phyloP scores from a whole-genome alignment of 2,329 filamentous ascomycete genomes.

The Boeremia exigua region DNA sequence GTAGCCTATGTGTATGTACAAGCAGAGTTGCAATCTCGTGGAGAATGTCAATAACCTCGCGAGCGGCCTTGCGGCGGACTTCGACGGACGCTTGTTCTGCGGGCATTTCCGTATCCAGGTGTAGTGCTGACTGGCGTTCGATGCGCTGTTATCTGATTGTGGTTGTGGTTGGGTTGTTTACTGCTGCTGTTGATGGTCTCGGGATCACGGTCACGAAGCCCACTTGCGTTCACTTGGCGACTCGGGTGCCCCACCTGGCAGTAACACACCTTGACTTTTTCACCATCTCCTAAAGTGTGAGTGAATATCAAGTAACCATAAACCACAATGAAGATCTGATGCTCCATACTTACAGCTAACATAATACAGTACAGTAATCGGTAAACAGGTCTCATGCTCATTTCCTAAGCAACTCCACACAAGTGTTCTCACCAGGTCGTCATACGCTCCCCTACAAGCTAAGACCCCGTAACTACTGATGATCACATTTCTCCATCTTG shows the following conservation, averaged over 20 bases:
- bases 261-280: not conserved
- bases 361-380: not conserved
- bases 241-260: not conserved
- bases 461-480: too few relatives aligned
- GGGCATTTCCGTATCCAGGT: conserved; percentile 17
- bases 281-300: conserved; percentile 1
- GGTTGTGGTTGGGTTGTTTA: not conserved
- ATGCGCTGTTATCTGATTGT: not conserved
- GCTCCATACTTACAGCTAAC: not conserved
- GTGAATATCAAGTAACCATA: not conserved
- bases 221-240: conserved; percentile 17
- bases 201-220: not conserved
- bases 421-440: too few relatives aligned
- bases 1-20: conserved; percentile 58
- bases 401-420: not conserved
- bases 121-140: not conserved
- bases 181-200: conserved; percentile 1
- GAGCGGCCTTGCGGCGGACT: conserved; percentile 74
- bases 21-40: conserved; percentile 88
- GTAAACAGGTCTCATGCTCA: conserved; percentile 7
- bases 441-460: too few relatives aligned
- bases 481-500: not conserved
- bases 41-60: conserved; percentile 80
- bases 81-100: conserved; percentile 39
- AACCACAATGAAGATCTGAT: not conserved